These are phyloP conservation scores for Musa balbisiana DNA, from an alignment of 202 grass and related monocot genomes.

Conservation along the genomic window DNA sequence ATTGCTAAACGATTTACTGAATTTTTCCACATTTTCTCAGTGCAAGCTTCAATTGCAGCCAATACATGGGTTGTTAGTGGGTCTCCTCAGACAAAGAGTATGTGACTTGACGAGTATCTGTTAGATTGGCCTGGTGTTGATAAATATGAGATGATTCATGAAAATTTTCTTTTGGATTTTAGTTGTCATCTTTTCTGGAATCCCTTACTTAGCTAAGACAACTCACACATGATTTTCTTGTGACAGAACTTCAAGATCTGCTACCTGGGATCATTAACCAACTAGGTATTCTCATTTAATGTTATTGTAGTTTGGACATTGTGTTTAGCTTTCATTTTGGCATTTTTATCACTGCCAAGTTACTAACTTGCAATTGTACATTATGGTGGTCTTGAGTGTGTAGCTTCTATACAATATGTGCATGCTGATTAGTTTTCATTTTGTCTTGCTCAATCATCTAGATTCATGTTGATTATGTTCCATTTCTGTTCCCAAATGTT, in stretches of 20 bases:
- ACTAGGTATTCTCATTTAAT: slow-evolving; percentile 4
- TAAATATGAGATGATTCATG: background rate
- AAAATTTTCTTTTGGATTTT: background rate
- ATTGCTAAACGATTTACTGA: background rate
- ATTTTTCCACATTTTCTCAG: background rate
- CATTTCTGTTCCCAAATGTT: background rate
- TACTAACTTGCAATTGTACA: background rate
- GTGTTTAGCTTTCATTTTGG: background rate
- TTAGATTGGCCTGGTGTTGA: background rate
- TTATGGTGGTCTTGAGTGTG: background rate
- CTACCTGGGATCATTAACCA: slow-evolving; percentile 16
- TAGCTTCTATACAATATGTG: background rate
- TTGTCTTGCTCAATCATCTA: background rate
- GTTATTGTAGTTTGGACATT: background rate
- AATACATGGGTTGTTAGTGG: slow-evolving; percentile 20
- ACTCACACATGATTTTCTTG: background rate
- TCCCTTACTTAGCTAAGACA: background rate
- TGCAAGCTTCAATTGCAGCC: slow-evolving; percentile 17
- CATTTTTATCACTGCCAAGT: background rate
- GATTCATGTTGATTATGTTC: background rate
- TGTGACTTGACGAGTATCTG: background rate
- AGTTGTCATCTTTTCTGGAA: background rate
- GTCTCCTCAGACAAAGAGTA: slow-evolving; percentile 19
- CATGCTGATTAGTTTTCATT: too few relatives aligned
- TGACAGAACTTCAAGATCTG: slow-evolving; percentile 19